Conservation (phyloP, 352 stramenopile species). For the Aphanomyces stellatus region DNA sequence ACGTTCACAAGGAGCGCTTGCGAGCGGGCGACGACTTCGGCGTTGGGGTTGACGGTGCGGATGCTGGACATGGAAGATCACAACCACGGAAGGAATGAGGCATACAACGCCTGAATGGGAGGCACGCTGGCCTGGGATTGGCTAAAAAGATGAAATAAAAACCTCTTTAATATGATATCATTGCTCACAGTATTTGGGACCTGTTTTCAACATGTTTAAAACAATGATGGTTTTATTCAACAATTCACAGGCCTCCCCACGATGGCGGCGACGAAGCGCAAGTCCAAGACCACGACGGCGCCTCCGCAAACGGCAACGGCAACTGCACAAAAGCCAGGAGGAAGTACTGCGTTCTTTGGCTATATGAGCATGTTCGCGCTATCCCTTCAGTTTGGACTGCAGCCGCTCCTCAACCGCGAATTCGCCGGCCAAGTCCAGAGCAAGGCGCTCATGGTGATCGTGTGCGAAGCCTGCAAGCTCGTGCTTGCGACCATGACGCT, state of each 20-base stretch:
- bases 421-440: slow-evolving; percentile 46
- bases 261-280: neutral
- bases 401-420: slow-evolving; percentile 77
- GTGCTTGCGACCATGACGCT: slow-evolving; percentile 45
- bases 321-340: neutral
- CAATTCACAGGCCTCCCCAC: neutral
- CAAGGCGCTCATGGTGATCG: slow-evolving; percentile 63
- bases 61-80: slow-evolving; percentile 44
- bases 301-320: neutral
- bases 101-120: too few species aligned
- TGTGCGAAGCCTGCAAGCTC: slow-evolving; percentile 64
- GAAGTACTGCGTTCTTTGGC: neutral
- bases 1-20: slow-evolving; percentile 97
- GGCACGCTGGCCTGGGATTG: too few species aligned
- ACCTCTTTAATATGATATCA: too few species aligned
- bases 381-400: slow-evolving; percentile 71
- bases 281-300: neutral
- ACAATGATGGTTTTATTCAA: neutral
- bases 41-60: slow-evolving; percentile 90
- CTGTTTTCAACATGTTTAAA: too few species aligned
- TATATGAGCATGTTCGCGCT: slow-evolving; percentile 44
- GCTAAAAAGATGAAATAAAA: too few species aligned
- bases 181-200: too few species aligned
- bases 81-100: slow-evolving; percentile 7
- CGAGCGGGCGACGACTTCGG: slow-evolving; percentile 95